These are phyloP conservation scores for Taphrina flavorubra DNA, from an alignment of 1,139 yeast species.

Conservation along the genomic window DNA sequence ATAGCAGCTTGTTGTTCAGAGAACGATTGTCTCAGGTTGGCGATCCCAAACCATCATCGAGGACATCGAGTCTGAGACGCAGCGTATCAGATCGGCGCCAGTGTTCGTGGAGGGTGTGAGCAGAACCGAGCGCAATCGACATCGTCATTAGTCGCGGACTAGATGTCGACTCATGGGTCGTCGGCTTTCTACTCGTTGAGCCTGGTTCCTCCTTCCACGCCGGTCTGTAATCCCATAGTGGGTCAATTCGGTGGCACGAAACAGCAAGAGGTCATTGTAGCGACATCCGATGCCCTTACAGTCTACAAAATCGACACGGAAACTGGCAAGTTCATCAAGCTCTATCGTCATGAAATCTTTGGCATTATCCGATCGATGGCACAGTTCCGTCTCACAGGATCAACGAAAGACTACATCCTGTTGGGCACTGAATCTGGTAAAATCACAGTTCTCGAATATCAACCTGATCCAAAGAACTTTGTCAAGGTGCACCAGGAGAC, in stretches of 20 bases:
- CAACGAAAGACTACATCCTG: slow-evolving; percentile 62
- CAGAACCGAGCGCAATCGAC: too few species aligned
- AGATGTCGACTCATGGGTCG: slow-evolving; percentile 39
- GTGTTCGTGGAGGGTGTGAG: too few species aligned
- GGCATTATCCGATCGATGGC: slow-evolving; percentile 65
- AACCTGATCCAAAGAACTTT: slow-evolving; percentile 55
- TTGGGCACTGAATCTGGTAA: slow-evolving; percentile 84
- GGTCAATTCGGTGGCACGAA: slow-evolving; percentile 72
- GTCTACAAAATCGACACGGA: slow-evolving; percentile 61
- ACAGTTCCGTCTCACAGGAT: slow-evolving; percentile 61
- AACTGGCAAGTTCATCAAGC: slow-evolving; percentile 61
- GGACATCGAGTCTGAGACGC: too few species aligned
- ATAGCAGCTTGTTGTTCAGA: too few species aligned
- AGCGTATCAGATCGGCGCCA: too few species aligned
- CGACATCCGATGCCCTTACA: slow-evolving; percentile 62
- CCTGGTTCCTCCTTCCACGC: slow-evolving; percentile 29
- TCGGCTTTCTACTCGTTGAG: slow-evolving; percentile 36
- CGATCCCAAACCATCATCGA: too few species aligned
- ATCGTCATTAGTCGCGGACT: too few species aligned
- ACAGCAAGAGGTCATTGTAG: slow-evolving; percentile 67
- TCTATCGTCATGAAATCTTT: slow-evolving; percentile 60
- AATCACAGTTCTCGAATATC: slow-evolving; percentile 63
- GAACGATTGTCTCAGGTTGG: too few species aligned
- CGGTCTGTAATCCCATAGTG: slow-evolving; percentile 56
- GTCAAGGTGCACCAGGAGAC: slow-evolving; percentile 67